A percentile compares a stretch with the other conserved stretches of the same genome.
Evolutionary conservation across 202 grass and related monocot species (phyloP).

Genomic region (Panicum hallii): DNA sequence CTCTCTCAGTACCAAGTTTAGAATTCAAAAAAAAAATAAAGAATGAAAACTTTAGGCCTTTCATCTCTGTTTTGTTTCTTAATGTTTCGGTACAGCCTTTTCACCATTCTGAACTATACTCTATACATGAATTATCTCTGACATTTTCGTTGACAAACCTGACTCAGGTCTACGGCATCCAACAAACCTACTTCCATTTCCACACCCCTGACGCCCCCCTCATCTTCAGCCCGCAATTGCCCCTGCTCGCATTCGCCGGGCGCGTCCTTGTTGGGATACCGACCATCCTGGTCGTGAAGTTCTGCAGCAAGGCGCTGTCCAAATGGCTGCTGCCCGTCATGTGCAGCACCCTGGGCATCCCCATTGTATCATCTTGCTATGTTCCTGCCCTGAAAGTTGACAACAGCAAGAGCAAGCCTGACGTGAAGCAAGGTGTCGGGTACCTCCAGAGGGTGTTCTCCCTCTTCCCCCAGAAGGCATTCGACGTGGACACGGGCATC

Average conservation of each 20-base stretch:
- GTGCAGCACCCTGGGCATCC: constrained; percentile 89
- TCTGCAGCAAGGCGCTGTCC: constrained; percentile 89
- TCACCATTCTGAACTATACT: not conserved
- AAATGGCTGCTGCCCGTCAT: constrained; percentile 93
- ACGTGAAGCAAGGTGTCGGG: constrained; percentile 56
- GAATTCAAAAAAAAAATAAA: not conserved
- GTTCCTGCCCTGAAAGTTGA: constrained; percentile 68
- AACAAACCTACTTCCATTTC: constrained; percentile 87
- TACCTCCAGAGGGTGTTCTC: constrained; percentile 68
- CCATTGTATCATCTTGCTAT: constrained; percentile 83
- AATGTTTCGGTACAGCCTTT: not conserved
- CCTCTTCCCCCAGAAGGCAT: constrained; percentile 73
- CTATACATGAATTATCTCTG: not conserved
- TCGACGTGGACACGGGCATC: constrained; percentile 91
- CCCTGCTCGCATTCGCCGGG: constrained; percentile 51
- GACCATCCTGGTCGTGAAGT: constrained; percentile 85
- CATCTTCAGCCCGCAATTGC: constrained; percentile 66
- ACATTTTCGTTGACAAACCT: constrained; percentile 9
- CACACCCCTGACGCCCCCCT: constrained; percentile 66
- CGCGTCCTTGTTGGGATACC: constrained; percentile 77
- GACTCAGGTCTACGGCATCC: constrained; percentile 73
- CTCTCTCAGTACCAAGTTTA: not conserved
- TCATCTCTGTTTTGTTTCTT: not conserved
- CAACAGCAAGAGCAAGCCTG: constrained; percentile 41
- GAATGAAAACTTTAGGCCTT: not conserved